Conservation (phyloP, 345 rosid species). For the Acer yangbiense region DNA sequence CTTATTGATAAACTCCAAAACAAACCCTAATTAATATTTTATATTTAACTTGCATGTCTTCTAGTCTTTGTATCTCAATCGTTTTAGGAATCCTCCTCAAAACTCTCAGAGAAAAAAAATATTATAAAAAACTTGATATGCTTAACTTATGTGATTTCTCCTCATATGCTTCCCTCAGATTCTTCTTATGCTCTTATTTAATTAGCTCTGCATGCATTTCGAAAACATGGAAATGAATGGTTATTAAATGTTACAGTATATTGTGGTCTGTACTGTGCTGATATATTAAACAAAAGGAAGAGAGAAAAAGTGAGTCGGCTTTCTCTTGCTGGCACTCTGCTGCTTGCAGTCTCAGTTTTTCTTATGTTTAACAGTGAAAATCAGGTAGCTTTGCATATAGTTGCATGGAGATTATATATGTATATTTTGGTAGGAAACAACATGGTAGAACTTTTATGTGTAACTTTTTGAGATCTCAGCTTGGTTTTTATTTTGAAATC, state of each 20-base stretch:
- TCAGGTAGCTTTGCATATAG: conserved; percentile 1
- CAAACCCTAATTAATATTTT: conserved; percentile 12
- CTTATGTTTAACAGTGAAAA: conserved; percentile 24
- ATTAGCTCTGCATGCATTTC: conserved; percentile 31
- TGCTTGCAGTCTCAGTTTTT: neutral
- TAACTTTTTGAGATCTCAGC: neutral
- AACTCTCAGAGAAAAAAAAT: conserved; percentile 31
- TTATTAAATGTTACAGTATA: neutral
- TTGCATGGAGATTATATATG: conserved; percentile 11
- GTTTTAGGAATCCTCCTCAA: conserved; percentile 61
- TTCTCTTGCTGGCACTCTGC: conserved; percentile 24
- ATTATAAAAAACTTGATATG: conserved; percentile 24
- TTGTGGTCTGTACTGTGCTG: no score
- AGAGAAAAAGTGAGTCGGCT: conserved; percentile 32
- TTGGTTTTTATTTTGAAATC: no score
- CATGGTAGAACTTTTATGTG: conserved; percentile 22
- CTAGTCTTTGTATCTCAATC: conserved; percentile 57
- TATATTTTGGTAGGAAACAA: conserved; percentile 10
- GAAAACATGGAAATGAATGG: conserved; percentile 16
- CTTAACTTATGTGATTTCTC: conserved; percentile 50
- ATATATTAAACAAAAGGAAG: neutral
- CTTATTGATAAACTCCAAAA: conserved; percentile 40
- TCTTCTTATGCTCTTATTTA: conserved; percentile 50
- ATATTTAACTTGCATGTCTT: conserved; percentile 42
- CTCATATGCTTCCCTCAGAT: conserved; percentile 51